phyloP scores from a whole-genome alignment of 2,329 filamentous ascomycete genomes.

The Aspergillus niger region DNA sequence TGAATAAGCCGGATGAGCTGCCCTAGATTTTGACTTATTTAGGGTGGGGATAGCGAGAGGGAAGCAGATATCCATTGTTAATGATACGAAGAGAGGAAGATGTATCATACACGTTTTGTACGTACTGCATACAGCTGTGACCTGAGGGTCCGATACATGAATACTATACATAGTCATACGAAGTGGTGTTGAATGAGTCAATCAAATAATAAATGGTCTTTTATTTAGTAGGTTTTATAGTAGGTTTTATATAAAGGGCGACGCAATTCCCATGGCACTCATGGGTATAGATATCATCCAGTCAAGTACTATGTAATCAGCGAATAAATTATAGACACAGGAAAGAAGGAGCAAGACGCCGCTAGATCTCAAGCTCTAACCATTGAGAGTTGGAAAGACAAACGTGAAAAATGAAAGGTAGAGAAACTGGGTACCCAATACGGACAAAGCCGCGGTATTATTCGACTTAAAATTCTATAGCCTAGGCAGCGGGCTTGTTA shows the following conservation, averaged over 20 bases:
- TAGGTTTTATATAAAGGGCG: no score
- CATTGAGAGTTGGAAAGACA: neutral
- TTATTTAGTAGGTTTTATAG: no score
- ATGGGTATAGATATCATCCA: neutral
- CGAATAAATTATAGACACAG: neutral
- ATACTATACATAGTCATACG: no score
- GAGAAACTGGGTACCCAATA: neutral
- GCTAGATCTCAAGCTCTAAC: neutral
- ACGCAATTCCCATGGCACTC: neutral
- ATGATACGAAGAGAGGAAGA: no score
- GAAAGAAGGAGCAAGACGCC: neutral
- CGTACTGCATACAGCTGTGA: neutral
- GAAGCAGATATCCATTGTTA: neutral
- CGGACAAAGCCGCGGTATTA: neutral
- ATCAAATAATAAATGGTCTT: no score
- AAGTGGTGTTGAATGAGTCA: no score
- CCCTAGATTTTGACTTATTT: neutral
- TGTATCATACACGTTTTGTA: neutral
- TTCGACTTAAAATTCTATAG: slow-evolving; percentile 14
- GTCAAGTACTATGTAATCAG: neutral
- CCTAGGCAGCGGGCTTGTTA: slow-evolving; percentile 32
- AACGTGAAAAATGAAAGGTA: neutral
- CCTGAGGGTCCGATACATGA: no score
- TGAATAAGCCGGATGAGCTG: neutral
- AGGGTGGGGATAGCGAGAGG: no score